Percentiles rank a stretch among this genome's conserved stretches.
Conservation (phyloP, 2,329 filamentous ascomycete species). For the Neodidymelliopsis sp. region DNA sequence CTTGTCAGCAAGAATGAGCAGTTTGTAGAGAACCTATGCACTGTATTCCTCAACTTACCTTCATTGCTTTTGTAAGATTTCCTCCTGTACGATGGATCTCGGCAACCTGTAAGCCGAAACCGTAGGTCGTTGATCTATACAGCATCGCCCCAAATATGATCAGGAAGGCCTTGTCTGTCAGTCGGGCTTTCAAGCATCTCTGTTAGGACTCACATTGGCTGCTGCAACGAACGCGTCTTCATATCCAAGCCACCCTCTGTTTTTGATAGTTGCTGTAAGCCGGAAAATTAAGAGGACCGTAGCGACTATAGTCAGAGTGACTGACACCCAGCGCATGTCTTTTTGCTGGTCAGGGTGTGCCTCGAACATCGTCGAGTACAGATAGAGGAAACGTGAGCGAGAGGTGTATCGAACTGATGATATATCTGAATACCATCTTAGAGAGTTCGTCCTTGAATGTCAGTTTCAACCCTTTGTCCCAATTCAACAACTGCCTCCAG, state of each 20-base stretch:
- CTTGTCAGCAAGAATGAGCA: background rate
- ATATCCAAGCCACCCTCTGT: constrained; percentile 35
- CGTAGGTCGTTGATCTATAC: constrained; percentile 26
- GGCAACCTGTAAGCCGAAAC: constrained; percentile 28
- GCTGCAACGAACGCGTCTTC: constrained; percentile 35
- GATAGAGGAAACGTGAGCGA: background rate
- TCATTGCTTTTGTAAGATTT: constrained; percentile 23
- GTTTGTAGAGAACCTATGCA: background rate
- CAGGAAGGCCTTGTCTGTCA: constrained; percentile 24
- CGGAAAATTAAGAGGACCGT: constrained; percentile 25
- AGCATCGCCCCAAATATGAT: constrained; percentile 22
- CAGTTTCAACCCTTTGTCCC: background rate
- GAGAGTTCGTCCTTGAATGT: too few relatives aligned
- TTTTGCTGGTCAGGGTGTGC: constrained; percentile 31
- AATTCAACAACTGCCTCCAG: background rate
- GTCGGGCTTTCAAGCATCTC: background rate
- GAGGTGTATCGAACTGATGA: too few relatives aligned
- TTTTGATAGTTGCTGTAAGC: constrained; percentile 27
- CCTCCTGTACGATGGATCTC: constrained; percentile 31
- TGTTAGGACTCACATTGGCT: constrained; percentile 24
- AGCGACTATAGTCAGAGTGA: constrained; percentile 27
- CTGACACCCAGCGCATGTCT: constrained; percentile 32
- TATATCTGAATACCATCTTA: too few relatives aligned
- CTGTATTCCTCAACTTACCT: too few relatives aligned
- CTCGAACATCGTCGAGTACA: constrained; percentile 22